phyloP scores from a whole-genome alignment of 164 flowering plant genomes.

The Stephania cephalantha region DNA sequence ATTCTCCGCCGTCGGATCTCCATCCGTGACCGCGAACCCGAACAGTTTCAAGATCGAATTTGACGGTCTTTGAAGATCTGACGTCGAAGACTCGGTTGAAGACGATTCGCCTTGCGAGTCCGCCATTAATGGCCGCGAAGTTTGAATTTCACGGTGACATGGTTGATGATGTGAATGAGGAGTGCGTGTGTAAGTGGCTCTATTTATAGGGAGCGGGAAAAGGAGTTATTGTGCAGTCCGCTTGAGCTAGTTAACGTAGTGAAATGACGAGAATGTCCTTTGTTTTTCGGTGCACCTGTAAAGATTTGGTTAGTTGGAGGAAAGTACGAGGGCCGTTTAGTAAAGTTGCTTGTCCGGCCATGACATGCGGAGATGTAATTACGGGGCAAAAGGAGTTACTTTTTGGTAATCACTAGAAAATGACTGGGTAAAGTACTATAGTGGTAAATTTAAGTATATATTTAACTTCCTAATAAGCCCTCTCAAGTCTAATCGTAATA shows the following conservation, averaged over 20 bases:
- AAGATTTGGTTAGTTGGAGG: conserved; percentile 5
- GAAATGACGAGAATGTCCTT: background rate
- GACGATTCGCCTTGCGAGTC: conserved; percentile 4
- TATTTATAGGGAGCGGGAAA: background rate
- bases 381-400: background rate
- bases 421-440: background rate
- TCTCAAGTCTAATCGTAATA: too few relatives aligned
- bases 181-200: background rate
- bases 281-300: background rate
- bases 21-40: conserved; percentile 29
- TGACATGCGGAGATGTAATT: background rate
- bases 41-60: conserved; percentile 34
- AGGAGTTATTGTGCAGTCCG: background rate
- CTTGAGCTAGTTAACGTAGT: background rate
- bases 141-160: background rate
- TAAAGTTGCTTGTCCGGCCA: background rate
- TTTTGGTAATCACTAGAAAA: background rate
- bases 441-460: background rate
- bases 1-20: background rate
- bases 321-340: background rate
- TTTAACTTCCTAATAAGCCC: too few relatives aligned
- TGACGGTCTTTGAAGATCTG: conserved; percentile 2
- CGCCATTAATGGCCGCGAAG: conserved; percentile 10
- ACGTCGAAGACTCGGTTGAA: background rate
- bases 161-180: background rate